Conservation (phyloP, 2,329 filamentous ascomycete species). For the Neofusicoccum sp. region DNA sequence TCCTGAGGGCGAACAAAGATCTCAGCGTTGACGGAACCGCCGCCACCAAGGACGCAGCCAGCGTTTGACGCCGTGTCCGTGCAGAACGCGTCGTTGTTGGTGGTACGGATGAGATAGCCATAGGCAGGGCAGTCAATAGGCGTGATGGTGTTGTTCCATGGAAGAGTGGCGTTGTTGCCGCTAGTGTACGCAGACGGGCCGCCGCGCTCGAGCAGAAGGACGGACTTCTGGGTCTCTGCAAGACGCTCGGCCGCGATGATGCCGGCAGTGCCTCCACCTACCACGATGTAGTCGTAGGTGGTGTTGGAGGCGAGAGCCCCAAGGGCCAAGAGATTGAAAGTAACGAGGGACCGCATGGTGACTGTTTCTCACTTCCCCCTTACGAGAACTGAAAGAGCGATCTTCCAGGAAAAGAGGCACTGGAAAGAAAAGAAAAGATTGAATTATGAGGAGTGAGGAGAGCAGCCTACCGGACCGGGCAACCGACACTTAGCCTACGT, state of each 20-base stretch:
- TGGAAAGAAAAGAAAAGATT: neutral
- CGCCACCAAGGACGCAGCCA: conserved; percentile 68
- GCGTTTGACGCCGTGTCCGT: conserved; percentile 69
- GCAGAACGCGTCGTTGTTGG: conserved; percentile 60
- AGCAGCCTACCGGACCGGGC: neutral
- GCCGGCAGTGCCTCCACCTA: conserved; percentile 61
- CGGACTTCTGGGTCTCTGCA: conserved; percentile 62
- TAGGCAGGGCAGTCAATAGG: conserved; percentile 71
- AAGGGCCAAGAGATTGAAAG: neutral
- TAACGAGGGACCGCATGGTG: neutral
- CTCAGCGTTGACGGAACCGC: conserved; percentile 65
- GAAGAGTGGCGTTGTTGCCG: conserved; percentile 50
- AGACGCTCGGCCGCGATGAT: conserved; percentile 61
- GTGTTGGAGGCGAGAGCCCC: conserved; percentile 34
- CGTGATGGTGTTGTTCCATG: conserved; percentile 53
- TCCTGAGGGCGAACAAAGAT: conserved; percentile 66
- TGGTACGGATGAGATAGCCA: conserved; percentile 68
- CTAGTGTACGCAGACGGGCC: conserved; percentile 45
- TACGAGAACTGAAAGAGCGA: neutral
- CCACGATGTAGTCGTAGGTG: conserved; percentile 63
- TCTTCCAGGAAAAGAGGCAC: neutral
- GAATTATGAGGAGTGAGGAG: neutral
- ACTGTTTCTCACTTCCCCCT: neutral
- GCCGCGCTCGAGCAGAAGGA: conserved; percentile 56
- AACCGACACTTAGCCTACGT: neutral